Conservation (phyloP, 75 land plant species). For the Adiantum capillusveneris region DNA sequence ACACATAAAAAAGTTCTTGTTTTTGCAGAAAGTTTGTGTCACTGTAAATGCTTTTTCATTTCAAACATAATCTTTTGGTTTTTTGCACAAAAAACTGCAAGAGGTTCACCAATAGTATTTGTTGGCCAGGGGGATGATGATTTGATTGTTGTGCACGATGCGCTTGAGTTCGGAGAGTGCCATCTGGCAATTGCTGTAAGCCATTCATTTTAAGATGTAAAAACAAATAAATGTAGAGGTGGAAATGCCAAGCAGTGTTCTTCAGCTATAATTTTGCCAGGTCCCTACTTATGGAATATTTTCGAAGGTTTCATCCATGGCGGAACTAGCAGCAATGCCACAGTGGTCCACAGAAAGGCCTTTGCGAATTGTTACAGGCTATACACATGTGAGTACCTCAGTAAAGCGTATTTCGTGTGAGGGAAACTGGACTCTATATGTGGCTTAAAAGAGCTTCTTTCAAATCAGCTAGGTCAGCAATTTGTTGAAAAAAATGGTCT, state of each 20-base stretch:
- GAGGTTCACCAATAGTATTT: too few relatives aligned
- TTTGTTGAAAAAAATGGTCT: slow-evolving; percentile 72
- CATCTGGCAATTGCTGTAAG: slow-evolving; percentile 78
- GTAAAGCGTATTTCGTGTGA: background rate
- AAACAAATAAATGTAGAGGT: background rate
- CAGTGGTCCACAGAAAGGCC: slow-evolving; percentile 81
- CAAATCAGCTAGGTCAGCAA: slow-evolving; percentile 80
- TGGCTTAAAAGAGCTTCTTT: too few relatives aligned
- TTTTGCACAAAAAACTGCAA: too few relatives aligned
- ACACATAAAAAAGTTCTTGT: too few relatives aligned
- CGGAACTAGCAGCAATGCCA: slow-evolving; percentile 74
- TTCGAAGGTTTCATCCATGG: slow-evolving; percentile 70
- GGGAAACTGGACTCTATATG: too few relatives aligned
- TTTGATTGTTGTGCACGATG: slow-evolving; percentile 75
- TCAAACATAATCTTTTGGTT: too few relatives aligned
- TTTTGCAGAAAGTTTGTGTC: too few relatives aligned
- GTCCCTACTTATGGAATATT: slow-evolving; percentile 96
- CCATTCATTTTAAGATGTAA: background rate
- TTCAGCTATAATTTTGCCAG: slow-evolving; percentile 44
- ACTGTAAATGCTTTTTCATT: too few relatives aligned
- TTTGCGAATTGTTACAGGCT: slow-evolving; percentile 86
- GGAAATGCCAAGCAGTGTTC: background rate
- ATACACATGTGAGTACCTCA: slow-evolving; percentile 48
- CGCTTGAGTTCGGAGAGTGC: slow-evolving; percentile 82
- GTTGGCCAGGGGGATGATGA: slow-evolving; percentile 70